Evolutionary conservation across 106 monocot species (phyloP), one percentile per base, ranked within the genome.

Genomic region (Acorus gramineus): DNA sequence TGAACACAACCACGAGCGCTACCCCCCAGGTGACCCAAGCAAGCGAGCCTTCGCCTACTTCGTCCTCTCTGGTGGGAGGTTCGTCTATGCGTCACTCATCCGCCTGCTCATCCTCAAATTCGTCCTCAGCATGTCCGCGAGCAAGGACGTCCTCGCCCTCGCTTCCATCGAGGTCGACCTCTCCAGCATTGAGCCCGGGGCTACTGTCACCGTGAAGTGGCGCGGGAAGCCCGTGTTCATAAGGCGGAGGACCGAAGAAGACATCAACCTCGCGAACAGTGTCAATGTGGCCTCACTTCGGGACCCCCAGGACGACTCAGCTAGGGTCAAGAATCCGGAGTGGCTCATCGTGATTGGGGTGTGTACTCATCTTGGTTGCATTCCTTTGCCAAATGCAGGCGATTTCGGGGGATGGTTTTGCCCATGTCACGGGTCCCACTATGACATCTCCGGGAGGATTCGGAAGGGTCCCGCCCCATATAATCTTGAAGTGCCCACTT

Each of bases 121-220:
- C n/a, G 74, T 79, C 44, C 66, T 74, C 11, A 73, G 73, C 69
- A 79, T 79, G 79, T 74, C 79, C 4, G 74, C 79, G 0, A 74
- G 60, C 14, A 79, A 79, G 54, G 79, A 79, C 46, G 74, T 79
- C 2, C 79, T 79, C 48, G 79, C 79, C 55, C 55, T 79, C 0
- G 74, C 79, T 13, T 79, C 79, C 45, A 46, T 79, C 42, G 79
- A 79, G 61, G 79, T 79, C 6, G 79, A 79, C n/a, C 74, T 79
- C n/a, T 79, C 79, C 4, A 66, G 45, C 70, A 79, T 79, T 4
- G 74, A 79, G 74, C 74, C 79, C 4, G 79, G 79, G 14, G 14
- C 66, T 2, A 79, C 79, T 1, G 79, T 79, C 8, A 79, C 79
- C 4, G 79, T 79, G 42, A 79, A 79, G 69, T 79, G 79, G 79